These are phyloP conservation scores for Peronospora farinosa DNA, from an alignment of 352 stramenopile genomes.

Conservation along the genomic window DNA sequence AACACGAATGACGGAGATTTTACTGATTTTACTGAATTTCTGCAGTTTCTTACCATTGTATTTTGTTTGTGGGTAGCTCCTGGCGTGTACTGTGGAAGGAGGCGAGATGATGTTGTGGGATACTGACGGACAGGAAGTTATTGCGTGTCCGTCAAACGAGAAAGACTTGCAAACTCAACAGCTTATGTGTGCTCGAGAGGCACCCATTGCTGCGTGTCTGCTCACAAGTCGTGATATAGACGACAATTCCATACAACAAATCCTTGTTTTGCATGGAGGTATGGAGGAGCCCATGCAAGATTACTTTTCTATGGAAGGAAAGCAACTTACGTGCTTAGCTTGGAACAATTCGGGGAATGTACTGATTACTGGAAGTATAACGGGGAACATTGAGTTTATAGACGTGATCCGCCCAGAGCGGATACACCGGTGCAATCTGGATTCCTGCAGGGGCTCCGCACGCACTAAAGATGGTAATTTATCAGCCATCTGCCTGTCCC, in stretches of 20 bases:
- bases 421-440: slow-evolving; percentile 29
- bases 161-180: slow-evolving; percentile 23
- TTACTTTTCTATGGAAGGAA: slow-evolving; percentile 29
- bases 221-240: slow-evolving; percentile 22
- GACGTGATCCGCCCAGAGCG: slow-evolving; percentile 23
- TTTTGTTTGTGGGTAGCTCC: slow-evolving; percentile 18
- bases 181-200: slow-evolving; percentile 30
- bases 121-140: slow-evolving; percentile 26
- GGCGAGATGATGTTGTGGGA: slow-evolving; percentile 29
- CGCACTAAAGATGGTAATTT: slow-evolving; percentile 11
- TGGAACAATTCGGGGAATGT: slow-evolving; percentile 29
- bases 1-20: neutral
- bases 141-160: slow-evolving; percentile 20
- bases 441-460: slow-evolving; percentile 11
- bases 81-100: slow-evolving; percentile 30
- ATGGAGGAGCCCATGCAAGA: slow-evolving; percentile 34
- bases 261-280: slow-evolving; percentile 32
- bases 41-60: neutral
- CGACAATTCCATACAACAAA: slow-evolving; percentile 26
- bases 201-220: slow-evolving; percentile 29
- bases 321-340: slow-evolving; percentile 31
- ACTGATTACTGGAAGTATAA: slow-evolving; percentile 23
- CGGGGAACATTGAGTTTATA: slow-evolving; percentile 33
- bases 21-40: neutral
- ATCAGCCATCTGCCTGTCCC: slow-evolving; percentile 30